Conservation (phyloP, 2,329 filamentous ascomycete species). For the Didymella keratinophila region DNA sequence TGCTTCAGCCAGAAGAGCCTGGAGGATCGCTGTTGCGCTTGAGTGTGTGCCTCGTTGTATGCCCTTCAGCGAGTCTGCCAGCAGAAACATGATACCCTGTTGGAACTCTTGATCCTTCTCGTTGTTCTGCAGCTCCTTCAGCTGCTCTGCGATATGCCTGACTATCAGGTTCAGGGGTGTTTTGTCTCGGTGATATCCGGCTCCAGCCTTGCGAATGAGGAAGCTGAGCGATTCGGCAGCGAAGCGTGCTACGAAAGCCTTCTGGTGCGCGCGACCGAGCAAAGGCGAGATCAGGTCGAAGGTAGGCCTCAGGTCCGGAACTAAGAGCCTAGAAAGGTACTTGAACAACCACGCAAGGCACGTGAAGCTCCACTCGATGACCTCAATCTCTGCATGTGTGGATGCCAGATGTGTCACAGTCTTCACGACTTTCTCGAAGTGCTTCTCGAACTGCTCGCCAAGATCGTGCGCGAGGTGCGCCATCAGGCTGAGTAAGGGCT, state of each 20-base stretch:
- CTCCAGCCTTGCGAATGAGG: conserved; percentile 85
- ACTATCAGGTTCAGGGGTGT: conserved; percentile 75
- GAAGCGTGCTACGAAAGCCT: conserved; percentile 87
- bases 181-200: conserved; percentile 75
- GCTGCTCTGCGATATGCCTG: conserved; percentile 73
- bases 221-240: conserved; percentile 96
- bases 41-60: conserved; percentile 67
- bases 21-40: conserved; percentile 62
- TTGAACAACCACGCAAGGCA: conserved; percentile 97
- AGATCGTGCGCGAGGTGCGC: conserved; percentile 95
- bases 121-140: conserved; percentile 63
- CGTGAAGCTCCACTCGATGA: conserved; percentile 98
- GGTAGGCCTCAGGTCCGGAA: conserved; percentile 83
- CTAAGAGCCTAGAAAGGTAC: conserved; percentile 86
- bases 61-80: conserved; percentile 79
- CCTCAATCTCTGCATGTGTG: conserved; percentile 78
- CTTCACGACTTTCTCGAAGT: conserved; percentile 78
- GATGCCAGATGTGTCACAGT: conserved; percentile 81
- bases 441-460: conserved; percentile 84
- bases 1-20: conserved; percentile 56
- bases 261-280: conserved; percentile 82
- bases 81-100: conserved; percentile 89
- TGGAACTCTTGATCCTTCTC: conserved; percentile 74
- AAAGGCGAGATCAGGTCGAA: conserved; percentile 84
- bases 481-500: conserved; percentile 86